Evolutionary conservation across 2,329 filamentous ascomycete genomes (phyloP), one percentile per base, ranked within the genome.

Genomic region (Fusarium gaditjirri): DNA sequence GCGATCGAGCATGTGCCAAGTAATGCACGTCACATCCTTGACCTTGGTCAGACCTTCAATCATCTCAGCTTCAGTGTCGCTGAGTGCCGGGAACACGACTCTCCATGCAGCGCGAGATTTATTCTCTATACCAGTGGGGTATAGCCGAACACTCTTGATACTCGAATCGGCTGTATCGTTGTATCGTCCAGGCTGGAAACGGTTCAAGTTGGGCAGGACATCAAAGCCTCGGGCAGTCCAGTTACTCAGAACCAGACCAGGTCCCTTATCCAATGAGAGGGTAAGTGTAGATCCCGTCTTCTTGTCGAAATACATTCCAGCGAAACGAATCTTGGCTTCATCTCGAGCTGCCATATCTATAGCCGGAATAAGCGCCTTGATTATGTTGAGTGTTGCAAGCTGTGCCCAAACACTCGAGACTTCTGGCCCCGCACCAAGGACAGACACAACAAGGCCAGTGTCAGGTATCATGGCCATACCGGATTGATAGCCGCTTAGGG

Each of bases 401-500:
- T 57, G 53, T 14, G 53, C 39, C 60, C 61, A 59, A 23, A 39
- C 21, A 6, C 52, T 39, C 5, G 38, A 41, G 8, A 44, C 27
- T 6, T 66, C 64, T 9, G 64, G 52, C 1, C 64, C 61, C 1
- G 60, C 64, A 17, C 43, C 33, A 8, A 66, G 61, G 12, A 64
- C 23, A 13, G 61, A 66, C 8, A 66, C n/a, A 0, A 23, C 50
- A 6, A 66, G 41, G 1, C 64, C 61, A 19, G 33, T 19, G 1
- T 66, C 52, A 3, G 60, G 44, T 1, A 65, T 27, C 31, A 66
- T 47, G 3, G 44, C 52, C 33, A 65, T 17, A 1, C 23, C 31
- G 8, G 61, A 59, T 1, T 53, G 38, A 13, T 67, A 67, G 21
- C 44, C 50, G 10, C 41, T 41, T 3, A 67, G 9, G 0, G 39